Conservation (phyloP, 345 rosid genomes). For the Excoecaria cochinchinensis region DNA sequence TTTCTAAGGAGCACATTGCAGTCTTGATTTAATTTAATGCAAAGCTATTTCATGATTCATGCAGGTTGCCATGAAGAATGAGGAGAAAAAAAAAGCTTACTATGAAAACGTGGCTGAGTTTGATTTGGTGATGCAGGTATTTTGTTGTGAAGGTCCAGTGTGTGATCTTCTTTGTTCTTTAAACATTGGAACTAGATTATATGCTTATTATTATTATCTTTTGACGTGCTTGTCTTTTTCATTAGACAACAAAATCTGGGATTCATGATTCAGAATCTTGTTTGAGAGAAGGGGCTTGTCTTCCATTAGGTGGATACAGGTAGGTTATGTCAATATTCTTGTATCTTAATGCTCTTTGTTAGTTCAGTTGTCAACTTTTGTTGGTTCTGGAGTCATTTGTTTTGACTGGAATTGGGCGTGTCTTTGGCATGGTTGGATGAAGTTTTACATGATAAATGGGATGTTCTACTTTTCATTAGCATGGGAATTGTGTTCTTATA, state of each 20-base stretch:
- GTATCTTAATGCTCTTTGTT: slow-evolving; percentile 2
- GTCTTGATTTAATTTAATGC: not conserved
- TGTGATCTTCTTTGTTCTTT: slow-evolving; percentile 11
- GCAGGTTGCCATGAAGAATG: slow-evolving; percentile 67
- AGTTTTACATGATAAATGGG: not conserved
- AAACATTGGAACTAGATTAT: not conserved
- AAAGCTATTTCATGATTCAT: slow-evolving; percentile 8
- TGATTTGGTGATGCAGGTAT: slow-evolving; percentile 96
- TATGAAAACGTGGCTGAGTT: slow-evolving; percentile 75
- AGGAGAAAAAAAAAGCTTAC: slow-evolving; percentile 49
- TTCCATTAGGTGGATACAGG: slow-evolving; percentile 99
- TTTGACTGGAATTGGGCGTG: not conserved
- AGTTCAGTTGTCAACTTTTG: not conserved
- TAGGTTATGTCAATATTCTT: slow-evolving; percentile 26
- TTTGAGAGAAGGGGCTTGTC: slow-evolving; percentile 77
- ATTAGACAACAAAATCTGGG: slow-evolving; percentile 86
- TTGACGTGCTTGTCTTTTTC: slow-evolving; percentile 19
- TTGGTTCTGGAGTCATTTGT: not conserved
- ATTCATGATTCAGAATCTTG: slow-evolving; percentile 84
- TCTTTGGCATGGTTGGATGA: not conserved
- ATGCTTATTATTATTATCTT: slow-evolving; percentile 20
- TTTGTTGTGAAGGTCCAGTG: slow-evolving; percentile 20
- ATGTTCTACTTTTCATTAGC: not conserved
- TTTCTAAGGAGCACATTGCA: not conserved
- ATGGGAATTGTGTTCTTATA: not conserved